These are phyloP conservation scores for Stephania yunnanensis DNA, from an alignment of 164 flowering plant species.

Conservation along the genomic window DNA sequence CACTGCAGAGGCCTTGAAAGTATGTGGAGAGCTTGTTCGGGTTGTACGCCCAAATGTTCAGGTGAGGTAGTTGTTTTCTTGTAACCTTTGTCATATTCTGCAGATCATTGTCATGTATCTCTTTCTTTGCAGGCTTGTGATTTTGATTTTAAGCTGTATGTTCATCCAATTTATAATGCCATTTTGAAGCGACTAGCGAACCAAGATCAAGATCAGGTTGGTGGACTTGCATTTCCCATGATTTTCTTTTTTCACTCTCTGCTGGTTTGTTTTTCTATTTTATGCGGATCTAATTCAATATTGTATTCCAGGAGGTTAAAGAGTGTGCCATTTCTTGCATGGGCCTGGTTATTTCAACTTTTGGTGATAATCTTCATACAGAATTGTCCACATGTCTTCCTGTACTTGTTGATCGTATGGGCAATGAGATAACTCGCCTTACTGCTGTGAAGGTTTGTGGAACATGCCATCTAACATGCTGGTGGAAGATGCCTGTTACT, in stretches of 20 bases:
- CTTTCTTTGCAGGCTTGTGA: constrained; percentile 42
- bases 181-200: constrained; percentile 87
- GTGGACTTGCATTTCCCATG: constrained; percentile 1
- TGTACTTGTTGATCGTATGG: constrained; percentile 98
- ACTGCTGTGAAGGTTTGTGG: constrained; percentile 92
- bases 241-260: not conserved
- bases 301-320: constrained; percentile 79
- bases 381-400: constrained; percentile 88
- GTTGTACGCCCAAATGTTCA: constrained; percentile 79
- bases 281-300: not conserved
- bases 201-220: constrained; percentile 99
- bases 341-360: constrained; percentile 91
- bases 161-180: constrained; percentile 82
- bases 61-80: constrained; percentile 34
- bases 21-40: constrained; percentile 94
- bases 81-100: not conserved
- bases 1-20: constrained; percentile 96
- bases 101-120: not conserved
- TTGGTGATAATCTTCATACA: constrained; percentile 78
- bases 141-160: constrained; percentile 85
- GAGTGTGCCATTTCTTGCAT: constrained; percentile 99
- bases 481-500: not conserved
- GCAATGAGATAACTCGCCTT: constrained; percentile 98
- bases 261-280: not conserved
- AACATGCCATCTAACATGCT: not conserved